Evolutionary conservation across 352 stramenopile genomes (phyloP).

Genomic region (Plasmopara muralis): DNA sequence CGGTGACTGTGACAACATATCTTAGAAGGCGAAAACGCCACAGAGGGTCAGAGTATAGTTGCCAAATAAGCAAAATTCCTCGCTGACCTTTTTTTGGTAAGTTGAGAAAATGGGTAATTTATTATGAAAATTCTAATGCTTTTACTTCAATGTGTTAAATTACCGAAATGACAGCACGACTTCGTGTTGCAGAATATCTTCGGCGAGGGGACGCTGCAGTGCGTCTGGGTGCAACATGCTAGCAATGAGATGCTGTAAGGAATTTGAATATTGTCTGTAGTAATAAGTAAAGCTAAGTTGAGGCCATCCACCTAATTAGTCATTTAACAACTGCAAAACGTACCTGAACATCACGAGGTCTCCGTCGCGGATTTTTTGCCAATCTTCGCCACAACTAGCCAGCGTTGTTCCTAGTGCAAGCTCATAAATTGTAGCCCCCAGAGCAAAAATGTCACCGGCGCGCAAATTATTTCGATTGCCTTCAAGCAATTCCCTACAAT

Average conservation of each 20-base stretch:
- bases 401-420: conserved; percentile 62
- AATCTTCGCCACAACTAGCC: conserved; percentile 69
- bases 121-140: too few species aligned
- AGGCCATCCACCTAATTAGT: background rate
- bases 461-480: conserved; percentile 69
- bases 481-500: conserved; percentile 64
- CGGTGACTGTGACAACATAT: too few species aligned
- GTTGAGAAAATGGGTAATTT: too few species aligned
- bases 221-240: conserved; percentile 85
- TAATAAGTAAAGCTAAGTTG: conserved; percentile 1
- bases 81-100: too few species aligned
- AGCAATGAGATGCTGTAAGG: conserved; percentile 76
- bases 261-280: conserved; percentile 79
- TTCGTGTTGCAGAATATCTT: conserved; percentile 83
- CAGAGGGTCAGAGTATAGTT: too few species aligned
- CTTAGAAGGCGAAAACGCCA: too few species aligned
- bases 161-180: conserved; percentile 60
- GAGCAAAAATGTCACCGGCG: conserved; percentile 77
- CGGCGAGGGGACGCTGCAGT: conserved; percentile 67
- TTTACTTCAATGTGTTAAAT: conserved; percentile 2
- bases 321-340: conserved; percentile 1
- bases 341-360: conserved; percentile 75
- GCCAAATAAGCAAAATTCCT: too few species aligned
- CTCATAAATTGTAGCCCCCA: conserved; percentile 81
- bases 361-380: conserved; percentile 82